Evolutionary conservation across 331 rosid genomes (phyloP).

Genomic region (Stylosanthes scabra): DNA sequence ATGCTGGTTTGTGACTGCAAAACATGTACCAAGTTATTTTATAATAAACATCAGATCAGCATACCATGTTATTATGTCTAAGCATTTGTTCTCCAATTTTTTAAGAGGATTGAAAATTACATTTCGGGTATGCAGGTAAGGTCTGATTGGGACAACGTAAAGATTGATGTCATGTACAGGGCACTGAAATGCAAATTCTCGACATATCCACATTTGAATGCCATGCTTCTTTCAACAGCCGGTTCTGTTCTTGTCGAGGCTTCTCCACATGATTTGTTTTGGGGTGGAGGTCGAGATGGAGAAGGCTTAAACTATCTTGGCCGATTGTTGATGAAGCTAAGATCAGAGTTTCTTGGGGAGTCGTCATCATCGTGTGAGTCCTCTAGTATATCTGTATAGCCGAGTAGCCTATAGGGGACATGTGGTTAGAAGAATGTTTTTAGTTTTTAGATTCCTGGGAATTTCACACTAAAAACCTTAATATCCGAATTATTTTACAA

Average conservation of each 20-base stretch:
- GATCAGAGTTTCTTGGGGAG: conserved; percentile 89
- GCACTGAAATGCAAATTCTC: conserved; percentile 93
- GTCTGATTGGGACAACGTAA: conserved; percentile 79
- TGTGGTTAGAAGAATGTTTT: too few relatives aligned
- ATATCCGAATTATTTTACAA: too few relatives aligned
- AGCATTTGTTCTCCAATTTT: conserved; percentile 1
- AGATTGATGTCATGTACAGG: conserved; percentile 83
- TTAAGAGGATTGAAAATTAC: conserved; percentile 9
- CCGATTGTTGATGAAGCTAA: conserved; percentile 80
- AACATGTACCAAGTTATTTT: neutral
- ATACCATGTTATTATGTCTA: neutral
- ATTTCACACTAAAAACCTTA: too few relatives aligned
- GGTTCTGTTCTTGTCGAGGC: conserved; percentile 95
- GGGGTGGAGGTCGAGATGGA: conserved; percentile 98
- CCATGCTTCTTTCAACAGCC: conserved; percentile 77
- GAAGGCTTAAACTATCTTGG: conserved; percentile 95
- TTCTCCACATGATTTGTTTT: conserved; percentile 89
- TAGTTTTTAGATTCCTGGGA: too few relatives aligned
- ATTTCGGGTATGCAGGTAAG: conserved; percentile 64
- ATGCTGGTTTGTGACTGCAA: conserved; percentile 5
- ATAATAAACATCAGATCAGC: neutral
- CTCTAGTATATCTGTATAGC: conserved; percentile 38
- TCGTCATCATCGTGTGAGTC: conserved; percentile 46
- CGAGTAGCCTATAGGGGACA: too few relatives aligned
- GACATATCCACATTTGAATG: conserved; percentile 71